Conservation (phyloP, 108 stramenopile genomes). For the Cyclotella choctawhatcheeana region DNA sequence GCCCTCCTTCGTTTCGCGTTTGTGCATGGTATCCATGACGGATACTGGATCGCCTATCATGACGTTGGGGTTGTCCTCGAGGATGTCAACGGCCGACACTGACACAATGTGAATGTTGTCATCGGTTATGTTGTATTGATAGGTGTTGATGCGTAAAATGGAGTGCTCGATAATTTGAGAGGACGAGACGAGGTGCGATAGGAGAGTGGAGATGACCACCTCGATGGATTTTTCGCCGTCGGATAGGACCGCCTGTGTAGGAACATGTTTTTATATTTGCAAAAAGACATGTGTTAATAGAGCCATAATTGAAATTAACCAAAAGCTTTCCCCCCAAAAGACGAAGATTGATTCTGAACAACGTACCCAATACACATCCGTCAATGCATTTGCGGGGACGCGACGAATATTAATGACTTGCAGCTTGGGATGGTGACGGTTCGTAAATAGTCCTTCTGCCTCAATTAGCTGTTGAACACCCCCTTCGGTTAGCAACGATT, state of each 20-base stretch:
- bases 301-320: too few species aligned
- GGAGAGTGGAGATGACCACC: conserved; percentile 50
- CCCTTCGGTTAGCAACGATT: conserved; percentile 29
- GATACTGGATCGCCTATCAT: conserved; percentile 40
- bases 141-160: conserved; percentile 37
- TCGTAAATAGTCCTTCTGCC: conserved; percentile 44
- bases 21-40: conserved; percentile 42
- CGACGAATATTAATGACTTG: conserved; percentile 52
- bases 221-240: conserved; percentile 46
- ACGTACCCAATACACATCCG: conserved; percentile 52
- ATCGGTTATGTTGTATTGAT: conserved; percentile 54
- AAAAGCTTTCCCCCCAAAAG: too few species aligned
- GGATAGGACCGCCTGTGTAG: conserved; percentile 35
- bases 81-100: conserved; percentile 27
- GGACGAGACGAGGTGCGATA: conserved; percentile 37
- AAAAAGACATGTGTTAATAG: not conserved
- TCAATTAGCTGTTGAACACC: conserved; percentile 38
- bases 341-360: not conserved
- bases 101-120: conserved; percentile 53
- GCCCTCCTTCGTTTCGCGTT: conserved; percentile 31
- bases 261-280: not conserved
- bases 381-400: conserved; percentile 50
- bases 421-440: conserved; percentile 31
- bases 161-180: conserved; percentile 37
- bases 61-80: conserved; percentile 21